A percentile compares a stretch with the other conserved stretches of the same genome.
phyloP scores from a whole-genome alignment of 2,329 filamentous ascomycete species.

The Neocucurbitaria cava region DNA sequence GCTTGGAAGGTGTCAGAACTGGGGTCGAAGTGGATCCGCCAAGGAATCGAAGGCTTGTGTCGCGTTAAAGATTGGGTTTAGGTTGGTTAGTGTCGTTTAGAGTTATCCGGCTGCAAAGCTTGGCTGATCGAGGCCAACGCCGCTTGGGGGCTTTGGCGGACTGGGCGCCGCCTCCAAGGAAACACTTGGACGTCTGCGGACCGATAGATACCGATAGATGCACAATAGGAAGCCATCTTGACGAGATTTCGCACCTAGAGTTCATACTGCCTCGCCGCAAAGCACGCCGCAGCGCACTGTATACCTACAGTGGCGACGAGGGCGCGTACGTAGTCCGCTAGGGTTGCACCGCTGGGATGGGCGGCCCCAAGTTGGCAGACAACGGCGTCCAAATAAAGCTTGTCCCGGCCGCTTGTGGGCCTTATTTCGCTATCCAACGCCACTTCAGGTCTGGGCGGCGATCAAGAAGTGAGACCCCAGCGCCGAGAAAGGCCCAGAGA shows the following conservation, averaged over 20 bases:
- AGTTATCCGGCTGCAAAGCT: conserved; percentile 32
- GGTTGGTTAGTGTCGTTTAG: conserved; percentile 38
- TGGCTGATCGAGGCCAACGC: conserved; percentile 32
- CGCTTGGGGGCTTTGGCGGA: conserved; percentile 21
- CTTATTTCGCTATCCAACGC: conserved; percentile 46
- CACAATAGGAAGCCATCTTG: too few species aligned
- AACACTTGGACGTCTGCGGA: neutral
- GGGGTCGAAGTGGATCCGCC: conserved; percentile 26
- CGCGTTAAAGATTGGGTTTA: conserved; percentile 44
- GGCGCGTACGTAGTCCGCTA: conserved; percentile 14
- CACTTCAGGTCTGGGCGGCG: conserved; percentile 46
- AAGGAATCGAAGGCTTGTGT: conserved; percentile 46
- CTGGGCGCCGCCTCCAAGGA: conserved; percentile 21
- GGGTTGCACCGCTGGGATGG: conserved; percentile 21
- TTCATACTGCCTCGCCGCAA: neutral
- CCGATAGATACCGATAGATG: too few species aligned
- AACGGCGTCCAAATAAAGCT: conserved; percentile 49
- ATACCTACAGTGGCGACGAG: neutral
- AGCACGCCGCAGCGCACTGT: neutral
- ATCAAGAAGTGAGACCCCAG: conserved; percentile 39
- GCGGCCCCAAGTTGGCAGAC: conserved; percentile 30
- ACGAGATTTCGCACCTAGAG: too few species aligned
- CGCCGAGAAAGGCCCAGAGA: conserved; percentile 39
- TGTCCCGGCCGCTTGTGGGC: conserved; percentile 43
- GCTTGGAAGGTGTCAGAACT: conserved; percentile 37